Percentiles rank a stretch among this genome's conserved stretches.
Evolutionary conservation across 305 asterid species (phyloP).

Genomic region (Coffea humblotiana): DNA sequence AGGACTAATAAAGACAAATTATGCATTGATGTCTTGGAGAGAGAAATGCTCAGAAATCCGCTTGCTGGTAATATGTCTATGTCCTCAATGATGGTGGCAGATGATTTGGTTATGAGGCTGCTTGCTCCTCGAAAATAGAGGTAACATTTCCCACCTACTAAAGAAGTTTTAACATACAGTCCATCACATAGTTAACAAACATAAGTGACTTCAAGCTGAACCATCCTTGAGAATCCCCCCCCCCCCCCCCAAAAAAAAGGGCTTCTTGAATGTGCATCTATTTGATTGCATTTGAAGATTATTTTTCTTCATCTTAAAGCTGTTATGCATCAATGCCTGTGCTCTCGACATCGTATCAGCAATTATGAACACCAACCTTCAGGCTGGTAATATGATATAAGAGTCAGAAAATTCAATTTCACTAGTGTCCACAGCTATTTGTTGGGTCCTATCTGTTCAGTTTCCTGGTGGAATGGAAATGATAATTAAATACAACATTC

Average conservation of each 20-base stretch:
- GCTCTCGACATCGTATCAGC: background rate
- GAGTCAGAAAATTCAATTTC: background rate
- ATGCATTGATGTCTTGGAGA: constrained; percentile 70
- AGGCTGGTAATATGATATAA: background rate
- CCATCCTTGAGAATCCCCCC: background rate
- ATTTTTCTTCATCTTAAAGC: background rate
- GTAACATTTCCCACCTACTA: constrained; percentile 26
- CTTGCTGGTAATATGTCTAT: constrained; percentile 45
- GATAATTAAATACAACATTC: background rate
- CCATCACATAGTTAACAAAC: background rate
- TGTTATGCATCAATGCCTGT: background rate
- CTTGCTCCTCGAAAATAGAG: constrained; percentile 79
- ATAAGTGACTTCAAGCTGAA: background rate
- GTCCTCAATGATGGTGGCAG: constrained; percentile 59
- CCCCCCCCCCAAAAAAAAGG: background rate
- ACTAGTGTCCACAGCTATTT: background rate
- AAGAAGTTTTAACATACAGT: background rate
- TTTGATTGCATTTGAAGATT: background rate
- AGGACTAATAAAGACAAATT: constrained; percentile 55
- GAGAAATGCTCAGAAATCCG: constrained; percentile 69
- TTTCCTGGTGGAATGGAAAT: background rate
- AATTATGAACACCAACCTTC: background rate
- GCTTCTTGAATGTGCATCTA: background rate
- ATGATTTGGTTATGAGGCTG: constrained; percentile 78
- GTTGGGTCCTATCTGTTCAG: background rate